Base-by-base conservation (phyloP, 768 basidiomycete species). In the Coprinopsis sp. region DNA sequence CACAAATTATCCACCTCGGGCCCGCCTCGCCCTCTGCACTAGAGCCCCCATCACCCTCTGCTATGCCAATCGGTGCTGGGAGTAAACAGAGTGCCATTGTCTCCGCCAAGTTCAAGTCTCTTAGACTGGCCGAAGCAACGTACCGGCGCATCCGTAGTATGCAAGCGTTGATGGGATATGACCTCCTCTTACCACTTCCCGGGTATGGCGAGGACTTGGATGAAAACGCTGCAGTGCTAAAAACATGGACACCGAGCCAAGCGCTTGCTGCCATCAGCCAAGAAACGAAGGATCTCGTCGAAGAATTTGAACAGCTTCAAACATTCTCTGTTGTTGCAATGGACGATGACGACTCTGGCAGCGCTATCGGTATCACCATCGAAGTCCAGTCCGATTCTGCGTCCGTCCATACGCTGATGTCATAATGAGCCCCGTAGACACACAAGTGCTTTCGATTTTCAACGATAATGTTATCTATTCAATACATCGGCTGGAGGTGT, bases 131-230 rank as follows among this genome's bases (percentile, higher is more conserved):
- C n/a, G 69, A 66, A 28, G 72, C 66, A 28, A 86, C 84, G 12
- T 84, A 82, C 55, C 69, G 69, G 27, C 68, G 83, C 23, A 76
- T 88, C 21, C 69, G 85, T 16, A 59, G 74, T 2, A 80, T 84
- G 19, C 85, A 87, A 62, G 67, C 66, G 11, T 72, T 69, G 43
- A 73, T 86, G 72, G 84, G 85, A 2, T 87, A 86, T 59, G 68
- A 74, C 13, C 59, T 66, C 3, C 60, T 85, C 23, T 64, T 87
- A 6, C 80, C 81, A 10, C 51, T 77, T 36, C 71, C 71, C 7
- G 51, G 55, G 24, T 59, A 51, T 24, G 29, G 47, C 1, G 21
- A 58, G 4, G 65, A 60, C 4, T 53, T 50, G 11, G 66, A 71
- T 16, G 61, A 48, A n/a, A 67, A 72, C 18, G 65, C 72, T 37